Base-by-base conservation (phyloP, 1,284 basidiomycete species). In the Malassezia psittaci region DNA sequence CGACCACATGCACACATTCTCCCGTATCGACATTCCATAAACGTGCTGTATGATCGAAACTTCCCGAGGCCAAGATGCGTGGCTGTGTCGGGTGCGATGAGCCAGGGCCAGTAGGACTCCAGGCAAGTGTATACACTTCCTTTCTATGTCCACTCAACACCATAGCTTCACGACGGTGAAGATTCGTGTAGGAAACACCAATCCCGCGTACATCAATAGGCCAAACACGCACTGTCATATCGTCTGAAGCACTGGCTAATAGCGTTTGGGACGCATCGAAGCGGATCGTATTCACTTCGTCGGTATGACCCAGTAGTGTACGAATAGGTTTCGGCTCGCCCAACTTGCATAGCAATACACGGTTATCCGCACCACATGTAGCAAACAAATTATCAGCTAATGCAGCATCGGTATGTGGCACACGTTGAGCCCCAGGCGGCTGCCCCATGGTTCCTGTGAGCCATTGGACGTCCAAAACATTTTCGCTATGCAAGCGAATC, bases 211-310 rank as follows among this genome's bases (percentile, higher is more conserved):
- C 55, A 15, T 68, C 65, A 9, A 75, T 40, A 5, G 61, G 54
- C 71, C 71, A 75, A 35, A 75, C 65, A 51, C 64, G 62, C 33
- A 64, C 66, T 1, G 68, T 67, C 8, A 38, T 57, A 56, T 75
- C 72, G 50, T 75, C 72, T 8, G 70, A 73, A 0, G 65, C 72
- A 8, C 62, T 65, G 3, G 72, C 72, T 19, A 75, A 52, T 6
- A 72, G 62, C 48, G 70, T 71, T 48, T 68, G 66, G 12, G 69
- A 69, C 12, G 69, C 64, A 51, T 75, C 71, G 43, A 75, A 69
- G 19, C 66, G 66, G 42, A 75, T 66, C 8, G 69, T 63, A 44
- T 75, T 75, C 48, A 75, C 71, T 56, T 75, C 72, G 56, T 75
- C 72, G 5, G 63, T 60, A 51, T 75, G 72, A 15, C 71, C 67